A percentile compares a stretch with the other conserved stretches of the same genome.
These are phyloP conservation scores for Hawksworthiomyces lignivorus DNA, from an alignment of 2,329 filamentous ascomycete species.

Conservation along the genomic window DNA sequence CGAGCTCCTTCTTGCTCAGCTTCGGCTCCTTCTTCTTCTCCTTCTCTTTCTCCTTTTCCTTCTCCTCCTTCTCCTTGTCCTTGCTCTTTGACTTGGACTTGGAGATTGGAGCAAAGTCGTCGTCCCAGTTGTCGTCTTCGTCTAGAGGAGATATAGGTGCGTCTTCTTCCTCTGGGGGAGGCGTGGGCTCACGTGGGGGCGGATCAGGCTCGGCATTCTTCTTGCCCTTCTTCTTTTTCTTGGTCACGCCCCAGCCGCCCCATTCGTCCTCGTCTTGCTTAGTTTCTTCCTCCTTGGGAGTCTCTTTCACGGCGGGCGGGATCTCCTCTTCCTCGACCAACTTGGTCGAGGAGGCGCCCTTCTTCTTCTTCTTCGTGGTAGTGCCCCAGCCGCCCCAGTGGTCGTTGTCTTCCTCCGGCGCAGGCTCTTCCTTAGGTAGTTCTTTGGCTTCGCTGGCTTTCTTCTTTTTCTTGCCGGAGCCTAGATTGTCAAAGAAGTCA, in stretches of 20 bases:
- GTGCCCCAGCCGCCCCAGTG: conserved; percentile 24
- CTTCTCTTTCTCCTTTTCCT: conserved; percentile 20
- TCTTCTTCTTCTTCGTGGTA: conserved; percentile 23
- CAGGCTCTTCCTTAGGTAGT: conserved; percentile 33
- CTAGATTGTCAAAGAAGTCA: conserved; percentile 23
- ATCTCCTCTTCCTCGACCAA: conserved; percentile 37
- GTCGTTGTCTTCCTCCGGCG: conserved; percentile 22
- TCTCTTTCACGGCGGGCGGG: conserved; percentile 25
- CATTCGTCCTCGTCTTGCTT: conserved; percentile 30
- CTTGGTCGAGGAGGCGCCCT: conserved; percentile 13
- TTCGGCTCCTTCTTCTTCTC: conserved; percentile 34
- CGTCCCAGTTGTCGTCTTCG: conserved; percentile 27
- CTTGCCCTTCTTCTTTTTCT: conserved; percentile 25
- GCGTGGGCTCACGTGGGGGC: conserved; percentile 40
- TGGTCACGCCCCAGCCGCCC: conserved; percentile 27
- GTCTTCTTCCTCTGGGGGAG: conserved; percentile 38
- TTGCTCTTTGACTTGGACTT: conserved; percentile 34
- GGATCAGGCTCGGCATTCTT: conserved; percentile 32
- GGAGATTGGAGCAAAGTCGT: conserved; percentile 20
- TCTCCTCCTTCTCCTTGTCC: conserved; percentile 31
- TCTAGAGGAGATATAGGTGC: conserved; percentile 29
- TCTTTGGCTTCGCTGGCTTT: conserved; percentile 19
- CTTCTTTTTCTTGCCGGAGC: conserved; percentile 22
- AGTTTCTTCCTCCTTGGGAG: conserved; percentile 34
- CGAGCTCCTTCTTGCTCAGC: conserved; percentile 42